Percentiles rank a stretch among this genome's conserved stretches.
Conservation (phyloP, 1,284 basidiomycete species). For the Pseudozyma sp. region DNA sequence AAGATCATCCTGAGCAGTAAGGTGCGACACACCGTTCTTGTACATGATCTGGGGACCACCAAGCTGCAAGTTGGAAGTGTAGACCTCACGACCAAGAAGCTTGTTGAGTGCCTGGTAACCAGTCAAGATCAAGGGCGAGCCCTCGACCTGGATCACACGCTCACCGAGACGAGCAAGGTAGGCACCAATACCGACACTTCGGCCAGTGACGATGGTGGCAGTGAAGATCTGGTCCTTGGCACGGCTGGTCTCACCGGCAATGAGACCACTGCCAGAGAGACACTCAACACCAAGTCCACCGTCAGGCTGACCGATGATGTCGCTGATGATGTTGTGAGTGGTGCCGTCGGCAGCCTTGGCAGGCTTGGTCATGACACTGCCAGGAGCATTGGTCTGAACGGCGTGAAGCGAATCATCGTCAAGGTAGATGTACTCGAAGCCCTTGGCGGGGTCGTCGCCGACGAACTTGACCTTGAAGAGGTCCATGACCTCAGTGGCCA, state of each 20-base stretch:
- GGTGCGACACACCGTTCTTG: conserved; percentile 86
- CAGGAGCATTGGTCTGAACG: conserved; percentile 71
- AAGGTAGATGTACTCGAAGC: conserved; percentile 95
- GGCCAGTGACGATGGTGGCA: conserved; percentile 96
- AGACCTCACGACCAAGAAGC: conserved; percentile 97
- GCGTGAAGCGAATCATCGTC: conserved; percentile 73
- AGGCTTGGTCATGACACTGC: conserved; percentile 84
- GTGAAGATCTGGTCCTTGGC: conserved; percentile 99
- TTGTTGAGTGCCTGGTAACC: conserved; percentile 98
- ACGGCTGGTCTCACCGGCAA: conserved; percentile 97
- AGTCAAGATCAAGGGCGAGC: conserved; percentile 98
- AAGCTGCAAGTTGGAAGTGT: conserved; percentile 97
- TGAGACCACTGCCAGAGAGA: conserved; percentile 93
- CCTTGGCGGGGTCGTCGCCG: conserved; percentile 87
- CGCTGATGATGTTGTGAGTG: conserved; percentile 90
- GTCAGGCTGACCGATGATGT: conserved; percentile 89
- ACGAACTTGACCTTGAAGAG: conserved; percentile 94
- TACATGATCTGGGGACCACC: conserved; percentile 84
- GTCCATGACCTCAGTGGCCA: conserved; percentile 90
- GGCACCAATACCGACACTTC: conserved; percentile 98
- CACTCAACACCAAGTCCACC: conserved; percentile 99
- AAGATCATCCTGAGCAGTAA: conserved; percentile 92
- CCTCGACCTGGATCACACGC: conserved; percentile 97
- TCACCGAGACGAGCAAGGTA: conserved; percentile 98
- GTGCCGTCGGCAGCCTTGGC: conserved; percentile 84